A percentile compares a stretch with the other conserved stretches of the same genome.
Conservation (phyloP, 768 basidiomycete genomes). For the Pseudohyphozyma bogoriensis region DNA sequence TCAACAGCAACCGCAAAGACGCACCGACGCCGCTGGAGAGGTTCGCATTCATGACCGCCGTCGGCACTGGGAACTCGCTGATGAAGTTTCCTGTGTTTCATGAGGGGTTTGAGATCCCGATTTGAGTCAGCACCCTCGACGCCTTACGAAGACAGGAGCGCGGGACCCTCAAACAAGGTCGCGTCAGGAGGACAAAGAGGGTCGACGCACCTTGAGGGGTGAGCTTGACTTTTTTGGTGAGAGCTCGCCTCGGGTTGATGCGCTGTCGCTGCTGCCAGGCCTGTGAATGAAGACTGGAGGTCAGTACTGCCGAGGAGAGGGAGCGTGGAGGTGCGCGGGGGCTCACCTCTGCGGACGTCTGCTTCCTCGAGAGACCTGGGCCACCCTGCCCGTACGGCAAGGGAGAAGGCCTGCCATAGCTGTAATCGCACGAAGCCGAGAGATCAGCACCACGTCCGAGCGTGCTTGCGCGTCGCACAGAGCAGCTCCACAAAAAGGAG, state of each 20-base stretch:
- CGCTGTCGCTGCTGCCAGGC: slow-evolving; percentile 31
- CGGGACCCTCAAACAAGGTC: neutral
- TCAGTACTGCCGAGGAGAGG: neutral
- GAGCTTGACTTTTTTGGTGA: slow-evolving; percentile 82
- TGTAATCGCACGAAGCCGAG: neutral
- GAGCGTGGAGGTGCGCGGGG: neutral
- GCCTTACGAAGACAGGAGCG: neutral
- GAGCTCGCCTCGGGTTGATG: slow-evolving; percentile 29
- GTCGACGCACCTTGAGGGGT: slow-evolving; percentile 56
- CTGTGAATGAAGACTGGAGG: neutral
- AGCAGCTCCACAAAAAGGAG: neutral
- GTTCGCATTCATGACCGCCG: slow-evolving; percentile 30
- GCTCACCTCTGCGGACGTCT: slow-evolving; percentile 23
- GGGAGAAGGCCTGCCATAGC: neutral
- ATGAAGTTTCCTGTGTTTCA: slow-evolving; percentile 34
- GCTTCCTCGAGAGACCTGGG: neutral
- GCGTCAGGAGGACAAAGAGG: neutral
- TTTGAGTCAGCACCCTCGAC: neutral
- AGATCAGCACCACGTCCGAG: neutral
- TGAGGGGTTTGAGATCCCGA: neutral
- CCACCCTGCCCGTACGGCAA: neutral
- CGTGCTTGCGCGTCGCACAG: neutral
- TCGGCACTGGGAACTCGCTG: slow-evolving; percentile 31
- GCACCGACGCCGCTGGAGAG: slow-evolving; percentile 20
- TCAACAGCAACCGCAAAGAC: neutral